Evolutionary conservation across 2,329 filamentous ascomycete species (phyloP).

Genomic region (Cytospora piceae): DNA sequence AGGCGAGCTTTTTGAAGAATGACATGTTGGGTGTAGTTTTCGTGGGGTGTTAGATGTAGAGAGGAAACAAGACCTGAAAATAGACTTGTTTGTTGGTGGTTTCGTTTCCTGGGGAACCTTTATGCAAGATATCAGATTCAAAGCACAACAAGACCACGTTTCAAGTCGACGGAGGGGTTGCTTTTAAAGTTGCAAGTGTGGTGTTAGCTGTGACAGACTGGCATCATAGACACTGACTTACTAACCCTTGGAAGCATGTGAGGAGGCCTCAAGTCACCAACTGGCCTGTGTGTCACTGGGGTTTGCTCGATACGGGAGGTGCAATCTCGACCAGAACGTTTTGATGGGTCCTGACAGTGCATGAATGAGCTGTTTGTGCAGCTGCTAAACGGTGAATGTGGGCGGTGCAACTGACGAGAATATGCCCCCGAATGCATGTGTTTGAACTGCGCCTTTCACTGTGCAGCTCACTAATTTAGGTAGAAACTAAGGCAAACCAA

Average conservation of each 20-base stretch:
- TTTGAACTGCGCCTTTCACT: constrained; percentile 12
- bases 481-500: neutral
- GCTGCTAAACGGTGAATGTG: constrained; percentile 16
- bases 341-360: neutral
- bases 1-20: constrained; percentile 42
- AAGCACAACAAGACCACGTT: constrained; percentile 3
- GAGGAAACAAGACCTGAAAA: neutral
- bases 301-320: constrained; percentile 1
- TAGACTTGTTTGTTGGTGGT: neutral
- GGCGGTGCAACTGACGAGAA: constrained; percentile 18
- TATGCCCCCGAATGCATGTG: neutral
- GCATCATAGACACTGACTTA: neutral
- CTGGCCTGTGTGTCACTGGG: constrained; percentile 11
- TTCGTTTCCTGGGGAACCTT: neutral
- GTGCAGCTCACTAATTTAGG: neutral
- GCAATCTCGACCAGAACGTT: neutral
- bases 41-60: neutral
- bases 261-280: constrained; percentile 24
- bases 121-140: neutral
- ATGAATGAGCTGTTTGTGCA: constrained; percentile 27
- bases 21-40: constrained; percentile 38
- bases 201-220: constrained; percentile 14
- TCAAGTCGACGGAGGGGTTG: constrained; percentile 15
- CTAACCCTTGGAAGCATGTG: neutral
- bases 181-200: constrained; percentile 19